Evolutionary conservation across 768 basidiomycete genomes (phyloP), one percentile per base, ranked within the genome.

Genomic region (Lepiota venenata): DNA sequence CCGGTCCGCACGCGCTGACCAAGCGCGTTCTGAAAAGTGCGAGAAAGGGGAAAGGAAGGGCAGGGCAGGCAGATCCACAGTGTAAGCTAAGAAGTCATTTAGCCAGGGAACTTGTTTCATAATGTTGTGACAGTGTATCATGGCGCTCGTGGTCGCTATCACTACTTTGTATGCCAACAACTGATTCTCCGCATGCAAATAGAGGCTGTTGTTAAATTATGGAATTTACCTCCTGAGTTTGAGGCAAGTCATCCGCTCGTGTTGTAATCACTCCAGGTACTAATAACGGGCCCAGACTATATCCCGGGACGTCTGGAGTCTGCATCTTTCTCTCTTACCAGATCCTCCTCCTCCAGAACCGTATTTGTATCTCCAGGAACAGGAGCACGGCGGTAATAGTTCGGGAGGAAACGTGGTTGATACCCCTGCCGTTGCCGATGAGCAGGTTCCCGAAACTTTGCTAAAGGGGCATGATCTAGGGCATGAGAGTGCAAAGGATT

Each of bases 131-230:
- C 62, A 97, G 94, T 92, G 41, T 95, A 93, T 62, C 87, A 93
- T 60, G 93, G 93, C 6, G 77, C 82, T 14, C 79, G 87, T 55
- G 91, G 85, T 12, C 79, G 84, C 37, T 93, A 80, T 64, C 83
- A 88, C 54, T 91, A 91, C 61, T 88, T 91, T 57, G 87, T 94
- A 58, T 90, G 88, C 61, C 74, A 91, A 35, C 95, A 97, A 67
- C 71, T 92, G 0, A 71, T 97, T 50, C 72, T 96, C 10, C 78
- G 93, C 29, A 81, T 85, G 61, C 93, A 97, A 67, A 71, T 93
- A 11, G 73, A 70, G 5, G 76, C 78, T n/a, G 67, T 93, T 54
- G 77, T 65, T 3, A 62, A 63, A 11, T 60, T 82, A 9, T 93
- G 92, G 92, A 66, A 72, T n/a, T 74, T 94, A 18, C 91, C 91